Evolutionary conservation across 2,329 filamentous ascomycete genomes (phyloP).

Genomic region (Alternaria triticina): DNA sequence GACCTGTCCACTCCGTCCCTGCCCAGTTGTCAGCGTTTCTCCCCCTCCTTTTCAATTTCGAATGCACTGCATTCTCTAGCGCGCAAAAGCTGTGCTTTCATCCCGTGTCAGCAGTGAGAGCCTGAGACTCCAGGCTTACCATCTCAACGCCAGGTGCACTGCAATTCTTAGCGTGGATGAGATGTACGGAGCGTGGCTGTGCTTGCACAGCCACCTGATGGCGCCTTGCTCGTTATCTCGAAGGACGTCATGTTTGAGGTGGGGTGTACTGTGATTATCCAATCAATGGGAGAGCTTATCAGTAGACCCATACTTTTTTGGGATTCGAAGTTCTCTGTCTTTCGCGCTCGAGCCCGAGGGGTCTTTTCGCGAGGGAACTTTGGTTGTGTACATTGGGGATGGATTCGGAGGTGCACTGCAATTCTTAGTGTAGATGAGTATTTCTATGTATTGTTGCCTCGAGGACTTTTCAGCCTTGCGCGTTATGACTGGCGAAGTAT

Average conservation of each 20-base stretch:
- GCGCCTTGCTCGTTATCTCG: not conserved
- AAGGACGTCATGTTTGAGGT: not conserved
- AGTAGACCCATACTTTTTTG: too few species aligned
- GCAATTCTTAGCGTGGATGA: not conserved
- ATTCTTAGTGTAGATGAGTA: not conserved
- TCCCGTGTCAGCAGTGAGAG: not conserved
- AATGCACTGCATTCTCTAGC: not conserved
- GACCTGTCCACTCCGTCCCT: not conserved
- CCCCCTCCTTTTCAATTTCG: too few species aligned
- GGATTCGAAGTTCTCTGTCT: too few species aligned
- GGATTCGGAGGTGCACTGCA: not conserved
- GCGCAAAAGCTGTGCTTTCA: not conserved
- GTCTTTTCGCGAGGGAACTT: too few species aligned
- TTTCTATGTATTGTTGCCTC: too few species aligned
- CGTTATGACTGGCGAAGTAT: too few species aligned
- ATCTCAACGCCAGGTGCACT: not conserved
- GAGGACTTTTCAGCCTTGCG: too few species aligned
- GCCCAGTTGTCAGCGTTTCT: too few species aligned
- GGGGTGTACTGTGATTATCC: not conserved
- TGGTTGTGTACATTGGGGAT: too few species aligned
- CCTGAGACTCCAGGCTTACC: not conserved
- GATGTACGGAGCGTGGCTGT: not conserved
- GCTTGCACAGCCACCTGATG: not conserved
- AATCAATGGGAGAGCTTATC: not conserved
- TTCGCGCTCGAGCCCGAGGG: too few species aligned